These are phyloP conservation scores for Ulmus americana DNA, from an alignment of 331 rosid genomes.

Conservation along the genomic window DNA sequence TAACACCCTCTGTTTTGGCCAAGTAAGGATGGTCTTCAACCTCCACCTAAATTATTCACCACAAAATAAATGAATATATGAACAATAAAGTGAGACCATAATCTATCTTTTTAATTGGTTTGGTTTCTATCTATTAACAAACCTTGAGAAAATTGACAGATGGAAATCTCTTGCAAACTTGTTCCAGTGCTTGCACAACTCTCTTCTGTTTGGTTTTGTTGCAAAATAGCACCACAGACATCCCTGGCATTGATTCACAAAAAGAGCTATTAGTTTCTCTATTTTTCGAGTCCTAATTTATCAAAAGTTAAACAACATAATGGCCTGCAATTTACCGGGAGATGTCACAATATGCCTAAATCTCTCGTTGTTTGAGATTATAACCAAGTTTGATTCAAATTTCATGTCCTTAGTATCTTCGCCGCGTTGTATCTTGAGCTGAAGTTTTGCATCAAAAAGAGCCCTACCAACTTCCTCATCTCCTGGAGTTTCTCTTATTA, in stretches of 20 bases:
- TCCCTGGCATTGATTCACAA: slow-evolving; percentile 39
- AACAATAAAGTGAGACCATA: too few species aligned
- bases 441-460: slow-evolving; percentile 63
- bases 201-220: slow-evolving; percentile 50
- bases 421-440: slow-evolving; percentile 54
- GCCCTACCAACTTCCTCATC: slow-evolving; percentile 80
- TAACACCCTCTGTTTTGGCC: slow-evolving; percentile 67
- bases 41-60: slow-evolving; percentile 49
- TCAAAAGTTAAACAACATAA: neutral
- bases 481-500: slow-evolving; percentile 70
- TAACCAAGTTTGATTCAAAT: slow-evolving; percentile 67
- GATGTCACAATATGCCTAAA: slow-evolving; percentile 70
- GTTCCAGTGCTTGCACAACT: slow-evolving; percentile 45
- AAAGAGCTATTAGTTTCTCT: slow-evolving; percentile 2
- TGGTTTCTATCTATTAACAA: neutral
- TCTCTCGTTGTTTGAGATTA: slow-evolving; percentile 59
- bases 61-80: too few species aligned
- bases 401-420: slow-evolving; percentile 64
- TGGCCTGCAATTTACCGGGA: slow-evolving; percentile 45
- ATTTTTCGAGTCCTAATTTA: neutral
- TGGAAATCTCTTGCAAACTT: slow-evolving; percentile 69
- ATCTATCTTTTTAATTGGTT: too few species aligned
- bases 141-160: slow-evolving; percentile 91
- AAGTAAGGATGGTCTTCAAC: slow-evolving; percentile 79
- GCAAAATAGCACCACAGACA: slow-evolving; percentile 74